Conservation (phyloP, 2,329 filamentous ascomycete species). For the Sporothrix variecibatus region DNA sequence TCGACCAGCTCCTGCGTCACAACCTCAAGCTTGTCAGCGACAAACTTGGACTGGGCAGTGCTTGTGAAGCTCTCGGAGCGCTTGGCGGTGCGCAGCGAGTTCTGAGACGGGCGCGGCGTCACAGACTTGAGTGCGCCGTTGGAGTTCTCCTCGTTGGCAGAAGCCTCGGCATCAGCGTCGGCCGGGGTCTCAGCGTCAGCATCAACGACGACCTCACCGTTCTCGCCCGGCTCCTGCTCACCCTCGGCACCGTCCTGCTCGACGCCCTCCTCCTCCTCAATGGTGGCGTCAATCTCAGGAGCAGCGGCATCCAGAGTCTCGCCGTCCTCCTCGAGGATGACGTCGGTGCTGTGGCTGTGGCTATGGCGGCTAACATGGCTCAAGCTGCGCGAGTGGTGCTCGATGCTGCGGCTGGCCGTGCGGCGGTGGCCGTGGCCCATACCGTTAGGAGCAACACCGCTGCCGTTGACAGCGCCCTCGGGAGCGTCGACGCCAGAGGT, state of each 20-base stretch:
- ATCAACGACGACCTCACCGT: not conserved
- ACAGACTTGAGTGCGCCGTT: slow-evolving; percentile 15
- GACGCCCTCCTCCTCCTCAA: slow-evolving; percentile 37
- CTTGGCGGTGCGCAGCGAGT: not conserved
- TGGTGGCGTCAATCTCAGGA: slow-evolving; percentile 27
- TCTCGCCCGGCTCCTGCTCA: slow-evolving; percentile 34
- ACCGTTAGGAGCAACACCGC: slow-evolving; percentile 40
- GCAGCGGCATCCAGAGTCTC: slow-evolving; percentile 29
- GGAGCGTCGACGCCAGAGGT: not conserved
- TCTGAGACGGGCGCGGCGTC: slow-evolving; percentile 33
- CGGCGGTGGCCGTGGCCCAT: slow-evolving; percentile 49
- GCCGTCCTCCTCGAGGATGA: slow-evolving; percentile 55
- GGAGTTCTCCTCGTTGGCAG: not conserved
- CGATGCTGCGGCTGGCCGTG: slow-evolving; percentile 44
- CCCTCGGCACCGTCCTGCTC: slow-evolving; percentile 42
- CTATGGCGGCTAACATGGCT: slow-evolving; percentile 58
- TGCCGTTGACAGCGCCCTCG: not conserved
- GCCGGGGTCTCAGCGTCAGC: not conserved
- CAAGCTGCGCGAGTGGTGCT: slow-evolving; percentile 54
- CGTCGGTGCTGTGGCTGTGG: slow-evolving; percentile 49
- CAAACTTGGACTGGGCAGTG: slow-evolving; percentile 79
- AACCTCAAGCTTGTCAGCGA: slow-evolving; percentile 88
- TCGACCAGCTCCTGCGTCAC: slow-evolving; percentile 91
- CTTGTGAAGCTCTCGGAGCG: slow-evolving; percentile 46
- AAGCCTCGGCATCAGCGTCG: not conserved